Percentiles rank a stretch among this genome's conserved stretches.
Evolutionary conservation across 805 yeast genomes (phyloP).

Genomic region (Barnettozyma pratensis): DNA sequence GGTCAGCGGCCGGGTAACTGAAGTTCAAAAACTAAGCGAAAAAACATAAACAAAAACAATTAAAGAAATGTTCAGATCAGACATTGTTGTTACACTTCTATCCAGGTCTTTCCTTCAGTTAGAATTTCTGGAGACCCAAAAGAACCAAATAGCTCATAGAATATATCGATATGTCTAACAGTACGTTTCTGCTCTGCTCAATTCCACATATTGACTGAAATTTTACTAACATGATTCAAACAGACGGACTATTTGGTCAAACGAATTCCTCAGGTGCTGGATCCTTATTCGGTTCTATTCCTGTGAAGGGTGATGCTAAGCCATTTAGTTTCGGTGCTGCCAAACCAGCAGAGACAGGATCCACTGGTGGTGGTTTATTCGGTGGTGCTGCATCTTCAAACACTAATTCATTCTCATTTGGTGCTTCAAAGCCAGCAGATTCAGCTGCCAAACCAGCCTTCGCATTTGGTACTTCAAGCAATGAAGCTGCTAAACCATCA

Average conservation of each 20-base stretch:
- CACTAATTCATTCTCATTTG: not conserved
- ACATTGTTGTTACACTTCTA: too few relatives aligned
- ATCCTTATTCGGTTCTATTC: constrained; percentile 23
- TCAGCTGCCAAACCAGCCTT: constrained; percentile 15
- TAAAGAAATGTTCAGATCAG: too few relatives aligned
- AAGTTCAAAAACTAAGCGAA: too few relatives aligned
- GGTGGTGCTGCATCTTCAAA: constrained; percentile 3
- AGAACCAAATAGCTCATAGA: too few relatives aligned
- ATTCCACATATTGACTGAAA: too few relatives aligned
- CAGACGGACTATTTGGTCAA: constrained; percentile 17
- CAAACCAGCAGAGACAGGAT: not conserved
- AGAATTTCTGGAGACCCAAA: too few relatives aligned
- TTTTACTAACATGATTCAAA: not conserved
- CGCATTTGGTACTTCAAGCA: constrained; percentile 14
- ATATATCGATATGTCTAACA: not conserved
- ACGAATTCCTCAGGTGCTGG: constrained; percentile 20
- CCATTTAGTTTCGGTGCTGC: constrained; percentile 3
- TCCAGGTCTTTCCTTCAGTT: too few relatives aligned
- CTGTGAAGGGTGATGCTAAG: constrained; percentile 12
- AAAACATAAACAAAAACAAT: too few relatives aligned
- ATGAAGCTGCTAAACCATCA: constrained; percentile 3
- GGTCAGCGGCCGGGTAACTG: too few relatives aligned
- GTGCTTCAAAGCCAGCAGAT: constrained; percentile 9
- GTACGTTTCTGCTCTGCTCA: not conserved
- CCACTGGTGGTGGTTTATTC: constrained; percentile 5